Evolutionary conservation across 495 filamentous ascomycete genomes (phyloP), one percentile per base, ranked within the genome.

Genomic region (Talaromyces stipitatus): DNA sequence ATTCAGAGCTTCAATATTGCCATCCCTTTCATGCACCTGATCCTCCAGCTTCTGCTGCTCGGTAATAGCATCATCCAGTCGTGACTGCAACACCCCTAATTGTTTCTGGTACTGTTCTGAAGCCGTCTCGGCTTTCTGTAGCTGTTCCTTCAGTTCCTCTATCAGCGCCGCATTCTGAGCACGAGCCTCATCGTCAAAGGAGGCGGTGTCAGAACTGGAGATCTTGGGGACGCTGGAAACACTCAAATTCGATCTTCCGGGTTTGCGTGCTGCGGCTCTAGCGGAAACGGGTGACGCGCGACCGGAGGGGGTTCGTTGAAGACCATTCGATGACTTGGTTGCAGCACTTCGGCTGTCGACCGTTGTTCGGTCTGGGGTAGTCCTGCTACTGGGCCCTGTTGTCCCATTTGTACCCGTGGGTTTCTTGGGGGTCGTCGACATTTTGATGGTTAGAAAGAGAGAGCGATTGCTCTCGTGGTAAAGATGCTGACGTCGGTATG

Each of bases 31-130:
- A 63, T 97, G 91, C 41, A 85, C 73, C 55, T 80, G 79, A 61
- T 96, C 92, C 64, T 98, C 94, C 55, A 97, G 69, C 71, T 86
- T 88, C 50, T 81, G 82, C 62, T 96, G 91, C 65, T 97, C 91
- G 54, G 81, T 82, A 30, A 88, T 64, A 26, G 91, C 83, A 61
- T 98, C 94, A 61, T 97, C 91, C 2, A 97, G 80, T 60, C 87
- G 84, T 62, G 85, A 82, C 73, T 97, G 91, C 29, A 97, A 69
- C 10, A 95, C 84, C 57, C 91, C 88, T 23, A 86, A 72, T 69
- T 97, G 90, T 62, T 90, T 90, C 70, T 84, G 84, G 63, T 86
- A 87, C 60, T 94, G 85, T 61, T 95, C 90, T 9, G 88, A 87
- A 16, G 82, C 79, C 4, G 70, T 79, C 68, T 97, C 92, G 12